Conservation (phyloP, 805 yeast species). For the Nakazawaea sp. region DNA sequence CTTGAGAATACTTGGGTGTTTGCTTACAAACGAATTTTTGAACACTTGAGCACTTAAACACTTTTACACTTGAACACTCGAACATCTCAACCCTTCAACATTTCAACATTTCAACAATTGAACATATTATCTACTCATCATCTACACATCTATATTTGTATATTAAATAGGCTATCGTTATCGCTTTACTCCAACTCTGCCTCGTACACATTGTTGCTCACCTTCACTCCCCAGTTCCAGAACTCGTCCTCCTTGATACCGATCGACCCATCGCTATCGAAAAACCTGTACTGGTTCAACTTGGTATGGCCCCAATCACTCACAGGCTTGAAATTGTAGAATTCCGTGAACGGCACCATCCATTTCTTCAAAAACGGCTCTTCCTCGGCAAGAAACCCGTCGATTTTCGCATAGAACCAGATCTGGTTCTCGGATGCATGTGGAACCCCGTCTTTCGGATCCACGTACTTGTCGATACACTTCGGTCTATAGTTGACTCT, state of each 20-base stretch:
- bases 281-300: conserved; percentile 19
- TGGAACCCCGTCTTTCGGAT: conserved; percentile 11
- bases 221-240: conserved; percentile 32
- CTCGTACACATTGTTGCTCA: conserved; percentile 22
- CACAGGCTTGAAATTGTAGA: conserved; percentile 20
- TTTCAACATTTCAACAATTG: too few relatives aligned
- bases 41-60: too few relatives aligned
- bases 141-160: too few relatives aligned
- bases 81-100: too few relatives aligned
- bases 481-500: conserved; percentile 12
- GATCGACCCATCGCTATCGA: conserved; percentile 24
- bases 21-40: too few relatives aligned
- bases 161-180: too few relatives aligned
- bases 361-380: conserved; percentile 12
- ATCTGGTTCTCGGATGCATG: conserved; percentile 13
- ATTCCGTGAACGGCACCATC: conserved; percentile 22
- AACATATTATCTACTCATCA: too few relatives aligned
- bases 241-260: conserved; percentile 21
- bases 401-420: conserved; percentile 26
- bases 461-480: conserved; percentile 10
- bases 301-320: conserved; percentile 24
- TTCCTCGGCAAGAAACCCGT: conserved; percentile 19
- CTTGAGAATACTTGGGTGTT: too few relatives aligned
- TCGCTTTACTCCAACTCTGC: too few relatives aligned
- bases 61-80: too few relatives aligned